These are phyloP conservation scores for Elaeis oleifera DNA, from an alignment of 202 grass and related monocot species.

Conservation along the genomic window DNA sequence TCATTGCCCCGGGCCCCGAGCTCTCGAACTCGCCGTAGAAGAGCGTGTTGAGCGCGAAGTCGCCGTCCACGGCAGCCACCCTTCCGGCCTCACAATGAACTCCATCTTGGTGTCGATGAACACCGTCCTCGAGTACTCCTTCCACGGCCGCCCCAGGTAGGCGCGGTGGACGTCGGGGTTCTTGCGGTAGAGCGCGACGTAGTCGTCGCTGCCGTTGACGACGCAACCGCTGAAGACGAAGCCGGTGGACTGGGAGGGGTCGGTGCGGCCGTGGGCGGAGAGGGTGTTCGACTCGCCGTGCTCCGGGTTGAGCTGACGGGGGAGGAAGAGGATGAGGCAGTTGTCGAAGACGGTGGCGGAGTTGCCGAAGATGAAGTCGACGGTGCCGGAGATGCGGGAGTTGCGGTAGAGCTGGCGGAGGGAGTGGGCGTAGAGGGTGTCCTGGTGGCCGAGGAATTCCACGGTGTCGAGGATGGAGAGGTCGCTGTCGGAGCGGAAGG, in stretches of 20 bases:
- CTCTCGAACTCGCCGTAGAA: slow-evolving; percentile 70
- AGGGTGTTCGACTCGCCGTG: slow-evolving; percentile 72
- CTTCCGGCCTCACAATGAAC: slow-evolving; percentile 64
- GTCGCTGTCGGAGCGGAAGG: slow-evolving; percentile 77
- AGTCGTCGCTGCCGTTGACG: slow-evolving; percentile 85
- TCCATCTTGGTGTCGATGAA: slow-evolving; percentile 49
- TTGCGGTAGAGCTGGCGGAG: slow-evolving; percentile 77
- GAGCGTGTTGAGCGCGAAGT: slow-evolving; percentile 82
- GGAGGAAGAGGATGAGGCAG: slow-evolving; percentile 41
- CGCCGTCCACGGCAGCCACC: slow-evolving; percentile 66
- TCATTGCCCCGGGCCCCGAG: slow-evolving; percentile 45
- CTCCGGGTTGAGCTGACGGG: slow-evolving; percentile 55
- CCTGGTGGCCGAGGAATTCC: slow-evolving; percentile 78
- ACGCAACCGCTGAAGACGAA: slow-evolving; percentile 63
- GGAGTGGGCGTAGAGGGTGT: slow-evolving; percentile 80
- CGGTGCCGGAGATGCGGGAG: slow-evolving; percentile 80
- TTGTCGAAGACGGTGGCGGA: slow-evolving; percentile 54
- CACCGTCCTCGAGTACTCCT: slow-evolving; percentile 89
- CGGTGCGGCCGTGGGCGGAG: slow-evolving; percentile 84
- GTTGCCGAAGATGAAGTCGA: slow-evolving; percentile 97
- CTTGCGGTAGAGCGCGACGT: slow-evolving; percentile 45
- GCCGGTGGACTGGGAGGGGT: slow-evolving; percentile 81
- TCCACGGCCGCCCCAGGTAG: slow-evolving; percentile 78
- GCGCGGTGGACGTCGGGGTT: slow-evolving; percentile 45
- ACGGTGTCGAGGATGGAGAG: slow-evolving; percentile 67